A percentile compares a stretch with the other conserved stretches of the same genome.
phyloP scores from a whole-genome alignment of 2,329 filamentous ascomycete species.

The Curvularia spicifera region DNA sequence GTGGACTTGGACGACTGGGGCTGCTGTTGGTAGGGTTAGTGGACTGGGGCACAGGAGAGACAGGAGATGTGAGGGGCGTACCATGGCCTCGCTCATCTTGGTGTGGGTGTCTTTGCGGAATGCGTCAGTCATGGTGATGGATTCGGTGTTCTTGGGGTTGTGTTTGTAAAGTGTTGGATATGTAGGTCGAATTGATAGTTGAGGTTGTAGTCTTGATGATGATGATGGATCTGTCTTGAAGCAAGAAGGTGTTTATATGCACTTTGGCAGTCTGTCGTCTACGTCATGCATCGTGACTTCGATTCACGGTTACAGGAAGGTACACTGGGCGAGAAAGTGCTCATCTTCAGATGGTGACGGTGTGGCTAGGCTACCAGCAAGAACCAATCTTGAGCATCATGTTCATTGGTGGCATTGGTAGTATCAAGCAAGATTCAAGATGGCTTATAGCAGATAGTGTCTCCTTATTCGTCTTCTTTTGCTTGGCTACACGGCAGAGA shows the following conservation, averaged over 20 bases:
- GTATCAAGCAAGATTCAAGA: neutral
- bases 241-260: constrained; percentile 31
- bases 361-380: neutral
- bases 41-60: neutral
- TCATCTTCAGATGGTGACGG: constrained; percentile 6
- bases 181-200: constrained; percentile 25
- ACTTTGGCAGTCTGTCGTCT: constrained; percentile 11
- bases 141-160: constrained; percentile 13
- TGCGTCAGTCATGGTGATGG: constrained; percentile 64
- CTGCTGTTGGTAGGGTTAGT: constrained; percentile 46
- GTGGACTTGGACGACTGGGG: constrained; percentile 68
- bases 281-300: constrained; percentile 34
- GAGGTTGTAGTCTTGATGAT: constrained; percentile 4
- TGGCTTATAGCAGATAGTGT: constrained; percentile 10
- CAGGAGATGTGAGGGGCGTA: constrained; percentile 1
- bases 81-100: constrained; percentile 61
- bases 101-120: constrained; percentile 66
- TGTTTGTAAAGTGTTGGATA: constrained; percentile 1
- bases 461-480: constrained; percentile 12
- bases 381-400: constrained; percentile 9
- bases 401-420: neutral
- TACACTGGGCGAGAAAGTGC: constrained; percentile 15
- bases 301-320: constrained; percentile 15
- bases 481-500: constrained; percentile 11
- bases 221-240: neutral